Evolutionary conservation across 768 basidiomycete species (phyloP).

Genomic region (Rhodotorula babjevae): DNA sequence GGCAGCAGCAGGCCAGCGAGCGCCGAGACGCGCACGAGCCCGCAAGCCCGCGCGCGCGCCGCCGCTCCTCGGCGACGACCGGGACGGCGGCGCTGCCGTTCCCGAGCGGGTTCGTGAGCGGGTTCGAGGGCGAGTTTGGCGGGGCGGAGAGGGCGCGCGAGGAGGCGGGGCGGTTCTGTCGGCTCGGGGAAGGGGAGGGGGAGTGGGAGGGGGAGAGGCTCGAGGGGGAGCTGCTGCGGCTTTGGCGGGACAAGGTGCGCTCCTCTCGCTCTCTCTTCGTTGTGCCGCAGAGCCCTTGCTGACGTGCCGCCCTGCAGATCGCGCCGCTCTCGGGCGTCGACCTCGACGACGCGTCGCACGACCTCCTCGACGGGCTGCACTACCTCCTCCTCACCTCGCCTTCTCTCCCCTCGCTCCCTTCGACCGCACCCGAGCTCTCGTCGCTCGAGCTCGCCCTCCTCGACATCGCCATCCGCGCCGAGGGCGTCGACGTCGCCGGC

Average conservation of each 20-base stretch:
- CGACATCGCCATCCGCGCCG: neutral
- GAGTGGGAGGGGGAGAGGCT: neutral
- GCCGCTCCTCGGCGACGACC: no score
- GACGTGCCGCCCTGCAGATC: neutral
- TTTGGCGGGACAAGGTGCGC: neutral
- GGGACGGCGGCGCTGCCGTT: no score
- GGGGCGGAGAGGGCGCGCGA: neutral
- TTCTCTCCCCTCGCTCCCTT: neutral
- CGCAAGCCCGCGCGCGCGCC: neutral
- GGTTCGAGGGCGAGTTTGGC: neutral
- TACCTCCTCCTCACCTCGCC: neutral
- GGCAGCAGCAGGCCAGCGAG: no score
- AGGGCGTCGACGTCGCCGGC: neutral
- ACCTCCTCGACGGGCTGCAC: neutral
- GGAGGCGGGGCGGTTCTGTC: neutral
- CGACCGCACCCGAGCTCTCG: neutral
- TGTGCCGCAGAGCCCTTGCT: neutral
- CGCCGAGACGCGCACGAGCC: no score
- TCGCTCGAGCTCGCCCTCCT: neutral
- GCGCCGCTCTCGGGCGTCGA: no score
- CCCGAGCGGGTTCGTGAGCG: neutral
- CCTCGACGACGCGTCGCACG: neutral
- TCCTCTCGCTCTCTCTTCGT: neutral
- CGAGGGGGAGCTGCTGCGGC: neutral
- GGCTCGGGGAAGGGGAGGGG: neutral